Evolutionary conservation across 2,329 filamentous ascomycete species (phyloP), one percentile per base, ranked within the genome.

Genomic region (Tolypocladium tropicale): DNA sequence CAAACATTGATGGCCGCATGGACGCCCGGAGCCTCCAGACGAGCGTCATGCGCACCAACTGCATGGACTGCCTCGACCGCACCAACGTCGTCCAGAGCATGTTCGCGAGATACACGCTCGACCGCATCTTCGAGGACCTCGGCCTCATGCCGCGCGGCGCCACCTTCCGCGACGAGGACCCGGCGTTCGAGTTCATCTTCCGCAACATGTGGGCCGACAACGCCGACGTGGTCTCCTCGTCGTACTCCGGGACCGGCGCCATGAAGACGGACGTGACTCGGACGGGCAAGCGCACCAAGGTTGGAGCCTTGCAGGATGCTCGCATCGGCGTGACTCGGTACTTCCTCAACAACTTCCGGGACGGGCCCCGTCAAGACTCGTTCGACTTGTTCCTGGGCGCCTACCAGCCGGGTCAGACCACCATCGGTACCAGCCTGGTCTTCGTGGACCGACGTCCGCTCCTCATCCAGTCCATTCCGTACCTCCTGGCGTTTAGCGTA

Each of bases 171-270:
- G 76, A 80, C 57, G 88, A 91, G 64, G 90, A 96, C 66, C 76
- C 80, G 14, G 82, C 80, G 1, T 99, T 99, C 68, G 92, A 96
- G 71, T 79, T 88, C 64, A 76, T 97, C 57, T 99, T 97, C 82
- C 90, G 94, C 62, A 97, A 97, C 72, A 79, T 97, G 18, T 99
- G 94, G 94, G 94, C 94, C 33, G 94, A 99, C 73, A 99, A 99
- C 66, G 94, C 95, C 56, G 94, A 99, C 70, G 88, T 95, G 28
- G 92, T 99, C 36, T 95, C 92, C 21, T 87, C 84, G 63, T 86
- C 90, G 0, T 99, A 99, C 72, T 94, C 94, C 1, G 94, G 94
- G 55, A 99, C 95, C 0, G 95, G 94, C 3, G 94, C 94, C 53
- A 83, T 99, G 76, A 99, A 99, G 80, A 99, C 94, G 0, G 95